A percentile compares a stretch with the other conserved stretches of the same genome.
These are phyloP conservation scores for Capsicum pubescens DNA, from an alignment of 257 asterid species.

Conservation along the genomic window DNA sequence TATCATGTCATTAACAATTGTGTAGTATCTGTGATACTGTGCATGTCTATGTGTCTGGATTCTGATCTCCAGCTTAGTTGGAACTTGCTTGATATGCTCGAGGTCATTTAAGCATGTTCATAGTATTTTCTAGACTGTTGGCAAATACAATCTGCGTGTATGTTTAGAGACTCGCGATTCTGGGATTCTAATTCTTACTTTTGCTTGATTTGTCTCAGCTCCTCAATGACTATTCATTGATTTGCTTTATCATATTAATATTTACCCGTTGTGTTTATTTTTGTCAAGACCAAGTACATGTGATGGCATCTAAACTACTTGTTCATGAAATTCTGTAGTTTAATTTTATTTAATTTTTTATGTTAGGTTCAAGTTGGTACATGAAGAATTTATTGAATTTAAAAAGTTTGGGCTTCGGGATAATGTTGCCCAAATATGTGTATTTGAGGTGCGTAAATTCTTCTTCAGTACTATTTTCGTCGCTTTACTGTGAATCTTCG, in stretches of 20 bases:
- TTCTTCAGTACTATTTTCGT: neutral
- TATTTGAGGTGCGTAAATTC: constrained; percentile 69
- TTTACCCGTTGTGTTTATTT: neutral
- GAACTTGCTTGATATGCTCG: constrained; percentile 25
- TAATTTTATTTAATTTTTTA: constrained; percentile 21
- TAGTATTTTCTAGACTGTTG: neutral
- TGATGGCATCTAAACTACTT: constrained; percentile 6
- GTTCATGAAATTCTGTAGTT: neutral
- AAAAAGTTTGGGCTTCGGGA: constrained; percentile 81
- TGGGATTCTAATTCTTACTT: constrained; percentile 4
- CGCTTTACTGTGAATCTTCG: neutral
- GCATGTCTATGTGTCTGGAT: neutral
- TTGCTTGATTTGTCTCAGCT: neutral
- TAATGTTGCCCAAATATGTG: constrained; percentile 97
- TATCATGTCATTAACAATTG: neutral
- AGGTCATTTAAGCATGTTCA: neutral
- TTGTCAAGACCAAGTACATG: neutral
- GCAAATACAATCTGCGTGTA: neutral
- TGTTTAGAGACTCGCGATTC: neutral
- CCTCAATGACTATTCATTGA: constrained; percentile 3
- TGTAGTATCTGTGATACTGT: neutral
- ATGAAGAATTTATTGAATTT: constrained; percentile 86
- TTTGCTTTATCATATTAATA: neutral
- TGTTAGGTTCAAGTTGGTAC: constrained; percentile 86
- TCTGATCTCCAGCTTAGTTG: neutral